Percentiles rank a stretch among this genome's conserved stretches.
Conservation (phyloP, 2,329 filamentous ascomycete species). For the Neospermospora avenae region DNA sequence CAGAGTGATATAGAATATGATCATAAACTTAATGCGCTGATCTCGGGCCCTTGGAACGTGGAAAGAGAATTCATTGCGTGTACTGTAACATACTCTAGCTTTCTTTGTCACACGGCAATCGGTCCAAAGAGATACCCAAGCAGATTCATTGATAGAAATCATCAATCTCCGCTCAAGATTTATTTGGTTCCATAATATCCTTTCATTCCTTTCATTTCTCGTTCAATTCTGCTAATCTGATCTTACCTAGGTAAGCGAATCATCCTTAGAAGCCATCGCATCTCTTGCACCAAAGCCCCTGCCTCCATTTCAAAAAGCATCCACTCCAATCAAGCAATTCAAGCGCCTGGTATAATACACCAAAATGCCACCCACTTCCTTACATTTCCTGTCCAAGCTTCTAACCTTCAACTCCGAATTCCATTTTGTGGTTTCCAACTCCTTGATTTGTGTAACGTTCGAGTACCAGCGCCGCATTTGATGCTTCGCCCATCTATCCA, state of each 20-base stretch:
- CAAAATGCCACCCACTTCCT: neutral
- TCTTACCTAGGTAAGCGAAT: neutral
- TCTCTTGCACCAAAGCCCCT: neutral
- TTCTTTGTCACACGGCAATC: too few species aligned
- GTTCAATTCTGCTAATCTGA: too few species aligned
- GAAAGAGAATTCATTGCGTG: neutral
- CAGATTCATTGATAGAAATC: too few species aligned
- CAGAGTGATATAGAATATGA: slow-evolving; percentile 24
- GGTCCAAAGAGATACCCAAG: too few species aligned
- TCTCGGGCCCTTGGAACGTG: neutral
- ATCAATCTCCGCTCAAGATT: too few species aligned
- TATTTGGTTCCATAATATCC: too few species aligned
- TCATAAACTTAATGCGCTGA: neutral
- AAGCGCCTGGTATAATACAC: slow-evolving; percentile 8
- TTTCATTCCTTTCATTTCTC: too few species aligned
- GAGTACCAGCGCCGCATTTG: neutral
- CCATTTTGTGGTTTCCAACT: neutral
- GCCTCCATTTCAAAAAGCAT: neutral
- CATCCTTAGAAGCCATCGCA: neutral
- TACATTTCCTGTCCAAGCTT: neutral
- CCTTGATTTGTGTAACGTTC: neutral
- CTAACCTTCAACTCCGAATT: neutral
- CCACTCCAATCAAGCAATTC: neutral
- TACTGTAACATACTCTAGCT: neutral
- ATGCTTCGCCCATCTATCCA: neutral